Evolutionary conservation across 1,139 yeast genomes (phyloP), one percentile per base, ranked within the genome.

Genomic region (Tardiomyces digboiensis): DNA sequence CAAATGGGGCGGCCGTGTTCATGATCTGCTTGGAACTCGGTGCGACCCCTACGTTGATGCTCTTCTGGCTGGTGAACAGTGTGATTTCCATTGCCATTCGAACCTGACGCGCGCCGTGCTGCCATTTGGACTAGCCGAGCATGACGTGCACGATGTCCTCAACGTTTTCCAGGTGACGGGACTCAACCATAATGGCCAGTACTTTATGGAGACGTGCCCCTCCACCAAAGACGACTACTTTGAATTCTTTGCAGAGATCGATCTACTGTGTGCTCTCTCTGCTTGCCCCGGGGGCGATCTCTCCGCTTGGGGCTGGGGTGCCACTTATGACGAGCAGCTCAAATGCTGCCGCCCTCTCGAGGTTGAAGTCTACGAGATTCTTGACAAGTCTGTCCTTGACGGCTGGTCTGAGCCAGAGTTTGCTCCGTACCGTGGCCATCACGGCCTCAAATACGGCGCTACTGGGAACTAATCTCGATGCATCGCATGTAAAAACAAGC

Each of bases 251-350:
- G 84, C 84, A 2, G 86, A 80, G 56, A 75, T 75, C 40, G 85
- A 80, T 53, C 63, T 79, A 44, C 62, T 80, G 44, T 78, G 80
- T 48, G 86, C 85, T 5, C 70, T 80, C 42, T 73, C 80, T 46
- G 81, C 84, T 4, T 80, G 85, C 57, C 85, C 85, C 2, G 86
- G 85, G 38, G 86, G 86, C 14, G 85, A 79, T 56, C 65, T 80
- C 46, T 75, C 82, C 16, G 69, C 71, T 48, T 80, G 85, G 85
- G 83, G 78, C 38, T 80, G 85, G 85, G 84, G 84, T 41, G 82
- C 68, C 39, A 64, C 61, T n/a, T 66, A 64, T n/a, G 68, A 60
- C 49, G 76, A 74, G 47, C 77, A 78, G 82, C 66, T 71, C 19
- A 76, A 74, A 45, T 75, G 80, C 54, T 79, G 86, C 55, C 66